A percentile compares a stretch with the other conserved stretches of the same genome.
Evolutionary conservation across 2,329 filamentous ascomycete genomes (phyloP).

Genomic region (Aspergillus calidoustus): DNA sequence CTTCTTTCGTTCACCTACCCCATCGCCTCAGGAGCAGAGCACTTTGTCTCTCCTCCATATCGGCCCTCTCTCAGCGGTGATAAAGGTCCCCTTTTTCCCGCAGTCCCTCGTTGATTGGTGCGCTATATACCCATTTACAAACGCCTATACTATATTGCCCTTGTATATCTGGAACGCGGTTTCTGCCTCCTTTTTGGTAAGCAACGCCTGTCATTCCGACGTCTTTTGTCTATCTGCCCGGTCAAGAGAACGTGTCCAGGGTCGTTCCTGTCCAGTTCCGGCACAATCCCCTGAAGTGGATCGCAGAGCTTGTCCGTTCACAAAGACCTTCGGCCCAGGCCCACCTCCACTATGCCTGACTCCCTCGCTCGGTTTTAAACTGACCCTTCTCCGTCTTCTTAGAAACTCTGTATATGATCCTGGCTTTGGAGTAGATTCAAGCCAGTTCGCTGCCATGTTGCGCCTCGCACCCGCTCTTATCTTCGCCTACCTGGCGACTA

Average conservation of each 20-base stretch:
- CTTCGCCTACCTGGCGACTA: conserved; percentile 41
- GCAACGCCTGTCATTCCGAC: neutral
- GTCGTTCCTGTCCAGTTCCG: neutral
- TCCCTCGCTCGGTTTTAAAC: conserved; percentile 8
- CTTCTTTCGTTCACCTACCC: conserved; percentile 7
- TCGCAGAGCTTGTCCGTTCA: neutral
- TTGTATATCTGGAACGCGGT: conserved; percentile 15
- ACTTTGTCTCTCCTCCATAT: conserved; percentile 10
- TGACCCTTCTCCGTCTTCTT: conserved; percentile 11
- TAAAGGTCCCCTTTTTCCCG: conserved; percentile 15
- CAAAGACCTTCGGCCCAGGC: conserved; percentile 9
- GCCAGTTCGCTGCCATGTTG: conserved; percentile 37
- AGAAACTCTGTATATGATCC: conserved; percentile 26
- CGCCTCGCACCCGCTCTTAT: conserved; percentile 39
- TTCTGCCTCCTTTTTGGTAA: conserved; percentile 15
- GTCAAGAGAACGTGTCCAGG: neutral
- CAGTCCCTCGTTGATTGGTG: conserved; percentile 25
- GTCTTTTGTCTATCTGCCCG: neutral
- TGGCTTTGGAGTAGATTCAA: conserved; percentile 20
- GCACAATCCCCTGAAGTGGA: conserved; percentile 11
- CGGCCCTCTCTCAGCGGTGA: conserved; percentile 14
- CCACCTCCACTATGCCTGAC: conserved; percentile 1
- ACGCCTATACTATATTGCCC: neutral
- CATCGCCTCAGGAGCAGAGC: conserved; percentile 4
- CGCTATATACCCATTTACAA: conserved; percentile 1